Evolutionary conservation across 768 basidiomycete genomes (phyloP).

Genomic region (Podaxis sp.): DNA sequence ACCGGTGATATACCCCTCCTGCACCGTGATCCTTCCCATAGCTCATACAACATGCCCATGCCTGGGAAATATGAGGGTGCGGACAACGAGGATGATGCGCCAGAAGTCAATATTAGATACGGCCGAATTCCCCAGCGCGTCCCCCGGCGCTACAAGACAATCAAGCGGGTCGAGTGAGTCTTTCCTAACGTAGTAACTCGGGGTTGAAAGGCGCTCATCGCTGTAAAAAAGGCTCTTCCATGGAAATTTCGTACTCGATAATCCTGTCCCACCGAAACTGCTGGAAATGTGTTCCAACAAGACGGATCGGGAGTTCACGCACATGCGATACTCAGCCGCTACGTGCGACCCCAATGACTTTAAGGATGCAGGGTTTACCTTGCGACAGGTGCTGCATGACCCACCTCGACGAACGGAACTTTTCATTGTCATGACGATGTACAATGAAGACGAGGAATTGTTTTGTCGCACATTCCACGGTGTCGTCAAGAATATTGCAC

Average conservation of each 20-base stretch:
- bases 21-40: slow-evolving; percentile 35
- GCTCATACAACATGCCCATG: slow-evolving; percentile 23
- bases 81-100: slow-evolving; percentile 15
- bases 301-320: slow-evolving; percentile 86
- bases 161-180: slow-evolving; percentile 84
- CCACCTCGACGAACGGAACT: slow-evolving; percentile 88
- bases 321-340: slow-evolving; percentile 94
- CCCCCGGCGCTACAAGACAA: slow-evolving; percentile 86
- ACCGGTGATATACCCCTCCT: slow-evolving; percentile 67
- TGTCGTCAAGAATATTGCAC: slow-evolving; percentile 90
- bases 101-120: slow-evolving; percentile 69
- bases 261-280: slow-evolving; percentile 86
- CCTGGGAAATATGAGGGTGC: slow-evolving; percentile 43
- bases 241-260: slow-evolving; percentile 91
- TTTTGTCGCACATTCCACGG: slow-evolving; percentile 95
- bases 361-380: slow-evolving; percentile 72
- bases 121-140: slow-evolving; percentile 90
- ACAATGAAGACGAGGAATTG: slow-evolving; percentile 88
- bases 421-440: slow-evolving; percentile 99
- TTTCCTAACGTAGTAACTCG: not conserved
- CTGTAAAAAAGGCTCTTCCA: slow-evolving; percentile 62
- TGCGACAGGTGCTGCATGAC: slow-evolving; percentile 89
- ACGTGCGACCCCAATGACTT: slow-evolving; percentile 97
- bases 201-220: not conserved
- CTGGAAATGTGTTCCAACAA: slow-evolving; percentile 75